Conservation (phyloP, 768 basidiomycete species). For the Cyclocybe aegerita region DNA sequence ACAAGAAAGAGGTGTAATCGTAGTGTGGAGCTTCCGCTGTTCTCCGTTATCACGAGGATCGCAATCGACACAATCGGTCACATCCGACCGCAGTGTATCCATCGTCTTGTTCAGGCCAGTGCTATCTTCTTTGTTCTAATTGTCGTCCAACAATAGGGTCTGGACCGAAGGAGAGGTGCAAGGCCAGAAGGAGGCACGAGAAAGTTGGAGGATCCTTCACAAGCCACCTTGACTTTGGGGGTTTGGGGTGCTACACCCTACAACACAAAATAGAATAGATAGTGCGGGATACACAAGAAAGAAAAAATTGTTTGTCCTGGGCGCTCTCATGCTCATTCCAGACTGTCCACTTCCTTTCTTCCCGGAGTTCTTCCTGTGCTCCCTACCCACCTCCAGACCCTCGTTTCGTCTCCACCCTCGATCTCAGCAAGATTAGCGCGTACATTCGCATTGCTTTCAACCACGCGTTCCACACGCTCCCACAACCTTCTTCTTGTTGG, state of each 20-base stretch:
- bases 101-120: too few relatives aligned
- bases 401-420: slow-evolving; percentile 80
- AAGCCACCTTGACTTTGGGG: not conserved
- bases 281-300: not conserved
- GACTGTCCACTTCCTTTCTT: slow-evolving; percentile 19
- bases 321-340: not conserved
- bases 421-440: slow-evolving; percentile 83
- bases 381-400: slow-evolving; percentile 93
- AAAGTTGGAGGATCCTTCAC: not conserved
- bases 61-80: too few relatives aligned
- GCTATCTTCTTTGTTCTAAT: too few relatives aligned
- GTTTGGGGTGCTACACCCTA: not conserved
- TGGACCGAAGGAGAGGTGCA: too few relatives aligned
- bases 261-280: not conserved
- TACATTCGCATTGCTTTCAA: slow-evolving; percentile 91
- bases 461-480: slow-evolving; percentile 79
- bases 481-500: slow-evolving; percentile 66
- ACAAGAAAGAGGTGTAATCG: too few relatives aligned
- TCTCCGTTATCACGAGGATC: too few relatives aligned
- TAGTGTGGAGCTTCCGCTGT: too few relatives aligned
- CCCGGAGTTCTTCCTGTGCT: slow-evolving; percentile 33
- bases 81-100: too few relatives aligned
- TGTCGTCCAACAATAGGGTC: too few relatives aligned
- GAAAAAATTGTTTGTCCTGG: not conserved
- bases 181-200: too few relatives aligned